phyloP scores from a whole-genome alignment of 1,284 basidiomycete genomes.

The Xerocomus amazonicus region DNA sequence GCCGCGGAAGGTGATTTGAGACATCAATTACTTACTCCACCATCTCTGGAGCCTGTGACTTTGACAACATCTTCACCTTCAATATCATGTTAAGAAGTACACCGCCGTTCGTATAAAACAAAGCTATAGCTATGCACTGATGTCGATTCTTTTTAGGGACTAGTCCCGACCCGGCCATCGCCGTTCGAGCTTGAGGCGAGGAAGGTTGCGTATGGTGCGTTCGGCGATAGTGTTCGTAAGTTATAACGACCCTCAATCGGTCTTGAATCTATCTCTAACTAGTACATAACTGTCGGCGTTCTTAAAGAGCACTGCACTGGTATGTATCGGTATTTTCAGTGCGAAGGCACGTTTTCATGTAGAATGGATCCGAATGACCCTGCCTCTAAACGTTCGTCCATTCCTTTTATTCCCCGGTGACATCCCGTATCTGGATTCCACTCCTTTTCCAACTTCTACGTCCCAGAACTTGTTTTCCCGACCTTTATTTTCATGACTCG shows the following conservation, averaged over 20 bases:
- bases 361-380: not conserved
- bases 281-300: not conserved
- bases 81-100: not conserved
- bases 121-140: conserved; percentile 2
- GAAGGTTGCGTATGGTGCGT: not conserved
- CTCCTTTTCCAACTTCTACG: not conserved
- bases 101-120: conserved; percentile 4
- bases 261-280: not conserved
- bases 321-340: conserved; percentile 3
- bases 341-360: conserved; percentile 5
- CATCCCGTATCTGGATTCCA: not conserved
- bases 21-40: not conserved
- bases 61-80: not conserved
- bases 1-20: no score
- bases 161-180: conserved; percentile 9
- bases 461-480: not conserved
- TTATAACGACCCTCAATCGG: not conserved
- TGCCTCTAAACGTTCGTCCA: not conserved
- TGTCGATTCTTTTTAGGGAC: not conserved
- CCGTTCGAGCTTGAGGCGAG: not conserved
- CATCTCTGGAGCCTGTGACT: not conserved
- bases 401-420: not conserved
- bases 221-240: not conserved
- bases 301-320: conserved; percentile 14
- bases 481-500: conserved; percentile 4